Conservation (phyloP, 257 asterid species). For the Haberlea rhodopensis region DNA sequence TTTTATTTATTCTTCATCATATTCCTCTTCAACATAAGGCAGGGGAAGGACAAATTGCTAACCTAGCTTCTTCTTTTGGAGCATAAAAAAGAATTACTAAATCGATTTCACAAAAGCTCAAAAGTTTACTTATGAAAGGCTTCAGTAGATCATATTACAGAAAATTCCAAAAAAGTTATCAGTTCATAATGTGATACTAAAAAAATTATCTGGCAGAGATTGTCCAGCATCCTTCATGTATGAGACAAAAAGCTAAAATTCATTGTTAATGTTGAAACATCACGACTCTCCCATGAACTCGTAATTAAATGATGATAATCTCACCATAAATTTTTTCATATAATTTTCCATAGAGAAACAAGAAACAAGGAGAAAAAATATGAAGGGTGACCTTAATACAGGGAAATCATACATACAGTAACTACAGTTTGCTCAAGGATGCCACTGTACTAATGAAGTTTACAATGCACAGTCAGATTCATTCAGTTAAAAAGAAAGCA, state of each 20-base stretch:
- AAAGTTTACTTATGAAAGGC: neutral
- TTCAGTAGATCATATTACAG: conserved; percentile 10
- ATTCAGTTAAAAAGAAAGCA: neutral
- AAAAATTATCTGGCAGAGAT: conserved; percentile 4
- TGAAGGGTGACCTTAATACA: no score
- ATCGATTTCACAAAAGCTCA: neutral
- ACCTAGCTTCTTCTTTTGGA: neutral
- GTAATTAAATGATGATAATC: conserved; percentile 10
- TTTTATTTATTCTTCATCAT: neutral
- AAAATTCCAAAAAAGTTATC: conserved; percentile 7
- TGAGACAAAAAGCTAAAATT: conserved; percentile 12
- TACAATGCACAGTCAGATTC: neutral
- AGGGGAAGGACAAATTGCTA: neutral
- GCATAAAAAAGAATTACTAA: neutral
- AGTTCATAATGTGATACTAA: neutral
- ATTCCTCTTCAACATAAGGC: neutral
- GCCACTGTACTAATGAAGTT: neutral
- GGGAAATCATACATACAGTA: no score
- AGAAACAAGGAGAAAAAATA: no score
- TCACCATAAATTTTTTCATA: neutral
- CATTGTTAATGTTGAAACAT: conserved; percentile 7
- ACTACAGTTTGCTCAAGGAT: neutral
- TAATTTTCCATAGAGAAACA: no score
- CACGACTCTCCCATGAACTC: neutral
- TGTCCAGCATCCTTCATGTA: conserved; percentile 9